Conservation (phyloP, 2,329 filamentous ascomycete genomes). For the Scortechinia acanthostroma region DNA sequence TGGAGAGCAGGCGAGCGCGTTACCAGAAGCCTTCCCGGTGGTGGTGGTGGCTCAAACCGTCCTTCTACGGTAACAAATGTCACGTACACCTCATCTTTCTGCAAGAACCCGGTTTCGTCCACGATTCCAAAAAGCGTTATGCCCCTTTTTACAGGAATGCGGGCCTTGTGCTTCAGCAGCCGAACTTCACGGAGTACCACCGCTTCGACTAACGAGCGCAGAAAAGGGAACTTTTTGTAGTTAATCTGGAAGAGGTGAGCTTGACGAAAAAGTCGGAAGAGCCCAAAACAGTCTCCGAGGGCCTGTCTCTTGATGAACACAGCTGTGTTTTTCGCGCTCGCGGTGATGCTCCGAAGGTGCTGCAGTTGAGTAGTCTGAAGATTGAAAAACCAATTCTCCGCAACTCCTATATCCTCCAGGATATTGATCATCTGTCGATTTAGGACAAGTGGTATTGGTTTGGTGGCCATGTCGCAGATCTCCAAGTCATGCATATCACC, state of each 20-base stretch:
- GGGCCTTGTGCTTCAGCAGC: conserved; percentile 70
- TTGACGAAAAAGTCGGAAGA: conserved; percentile 54
- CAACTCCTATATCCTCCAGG: conserved; percentile 68
- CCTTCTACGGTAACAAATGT: conserved; percentile 15
- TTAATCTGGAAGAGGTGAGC: conserved; percentile 50
- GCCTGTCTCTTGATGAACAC: conserved; percentile 55
- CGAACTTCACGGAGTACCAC: conserved; percentile 65
- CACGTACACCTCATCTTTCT: conserved; percentile 49
- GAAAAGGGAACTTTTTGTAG: conserved; percentile 62
- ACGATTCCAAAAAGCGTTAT: conserved; percentile 77
- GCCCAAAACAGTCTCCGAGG: conserved; percentile 49
- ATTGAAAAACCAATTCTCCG: conserved; percentile 47
- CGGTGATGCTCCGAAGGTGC: conserved; percentile 49
- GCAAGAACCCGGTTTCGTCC: conserved; percentile 69
- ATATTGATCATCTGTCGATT: conserved; percentile 83
- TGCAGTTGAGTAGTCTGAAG: conserved; percentile 58
- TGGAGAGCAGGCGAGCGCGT: conserved; percentile 77
- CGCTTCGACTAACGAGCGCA: conserved; percentile 66
- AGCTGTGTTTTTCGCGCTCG: conserved; percentile 51
- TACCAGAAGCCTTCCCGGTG: conserved; percentile 43
- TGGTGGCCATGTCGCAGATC: conserved; percentile 65
- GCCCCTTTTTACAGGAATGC: conserved; percentile 65
- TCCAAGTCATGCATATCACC: conserved; percentile 52
- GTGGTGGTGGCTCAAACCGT: conserved; percentile 17
- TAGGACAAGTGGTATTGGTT: conserved; percentile 61